Evolutionary conservation across 2,329 filamentous ascomycete species (phyloP).

Genomic region (Trichoderma cornu-damae): DNA sequence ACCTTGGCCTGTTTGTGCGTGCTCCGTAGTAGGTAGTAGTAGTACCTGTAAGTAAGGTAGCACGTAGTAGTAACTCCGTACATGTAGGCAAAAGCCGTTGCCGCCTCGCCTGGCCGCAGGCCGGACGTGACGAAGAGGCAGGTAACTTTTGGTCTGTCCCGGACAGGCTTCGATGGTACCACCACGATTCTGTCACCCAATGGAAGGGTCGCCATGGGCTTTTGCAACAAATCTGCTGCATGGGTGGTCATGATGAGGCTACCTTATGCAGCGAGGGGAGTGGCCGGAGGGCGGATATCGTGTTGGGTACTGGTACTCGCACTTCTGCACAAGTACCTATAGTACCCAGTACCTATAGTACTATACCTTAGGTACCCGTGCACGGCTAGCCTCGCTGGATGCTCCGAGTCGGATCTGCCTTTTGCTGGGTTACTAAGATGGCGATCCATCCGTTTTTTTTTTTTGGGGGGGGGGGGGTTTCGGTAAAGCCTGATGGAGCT

Average conservation of each 20-base stretch:
- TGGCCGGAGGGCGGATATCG: constrained; percentile 4
- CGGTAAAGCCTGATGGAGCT: neutral
- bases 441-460: neutral
- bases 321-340: no score
- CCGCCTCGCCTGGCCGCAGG: constrained; percentile 11
- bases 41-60: no score
- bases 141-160: neutral
- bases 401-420: constrained; percentile 12
- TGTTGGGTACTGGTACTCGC: constrained; percentile 14
- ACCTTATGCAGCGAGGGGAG: constrained; percentile 11
- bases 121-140: constrained; percentile 15
- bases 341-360: no score
- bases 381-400: constrained; percentile 1
- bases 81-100: neutral
- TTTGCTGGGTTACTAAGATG: neutral
- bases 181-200: constrained; percentile 7
- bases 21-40: no score
- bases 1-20: no score
- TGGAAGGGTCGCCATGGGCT: constrained; percentile 6
- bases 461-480: neutral
- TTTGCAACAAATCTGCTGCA: constrained; percentile 11
- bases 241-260: constrained; percentile 16
- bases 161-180: constrained; percentile 13
- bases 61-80: no score
- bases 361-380: no score